phyloP scores from a whole-genome alignment of 1,284 basidiomycete genomes.

The Cutaneotrichosporon dermatis region DNA sequence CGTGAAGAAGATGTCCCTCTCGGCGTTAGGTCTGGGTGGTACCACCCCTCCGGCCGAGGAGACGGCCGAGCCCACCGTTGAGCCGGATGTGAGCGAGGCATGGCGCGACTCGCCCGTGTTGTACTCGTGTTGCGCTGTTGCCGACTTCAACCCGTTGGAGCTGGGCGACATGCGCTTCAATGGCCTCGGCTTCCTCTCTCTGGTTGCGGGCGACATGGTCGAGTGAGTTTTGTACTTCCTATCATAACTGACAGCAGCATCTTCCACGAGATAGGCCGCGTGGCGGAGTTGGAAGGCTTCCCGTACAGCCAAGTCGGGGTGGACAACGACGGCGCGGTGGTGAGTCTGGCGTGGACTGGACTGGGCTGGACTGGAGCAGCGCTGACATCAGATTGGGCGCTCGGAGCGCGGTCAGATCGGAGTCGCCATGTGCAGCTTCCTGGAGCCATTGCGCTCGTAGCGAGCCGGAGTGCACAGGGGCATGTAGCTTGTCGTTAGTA shows the following conservation, averaged over 20 bases:
- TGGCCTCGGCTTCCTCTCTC: constrained; percentile 39
- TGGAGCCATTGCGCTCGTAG: constrained; percentile 35
- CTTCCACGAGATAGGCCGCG: constrained; percentile 48
- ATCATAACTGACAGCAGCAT: constrained; percentile 17
- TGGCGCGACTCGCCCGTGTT: constrained; percentile 38
- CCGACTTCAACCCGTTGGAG: constrained; percentile 37
- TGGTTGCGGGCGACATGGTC: constrained; percentile 41
- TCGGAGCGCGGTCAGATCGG: constrained; percentile 41
- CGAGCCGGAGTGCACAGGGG: too few species aligned
- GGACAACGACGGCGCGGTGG: constrained; percentile 49
- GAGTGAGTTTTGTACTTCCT: constrained; percentile 30
- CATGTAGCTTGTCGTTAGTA: too few species aligned
- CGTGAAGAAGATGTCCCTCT: neutral
- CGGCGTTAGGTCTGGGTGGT: constrained; percentile 2
- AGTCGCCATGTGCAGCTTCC: constrained; percentile 48
- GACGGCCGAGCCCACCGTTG: neutral
- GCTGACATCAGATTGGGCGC: constrained; percentile 26
- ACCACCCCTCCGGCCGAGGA: neutral
- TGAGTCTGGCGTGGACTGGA: constrained; percentile 16
- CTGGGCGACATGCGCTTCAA: constrained; percentile 35
- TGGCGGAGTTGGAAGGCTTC: constrained; percentile 45
- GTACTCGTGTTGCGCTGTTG: constrained; percentile 47
- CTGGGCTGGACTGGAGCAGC: too few species aligned
- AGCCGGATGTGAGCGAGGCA: constrained; percentile 34
- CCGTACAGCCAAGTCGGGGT: constrained; percentile 47